phyloP scores from a whole-genome alignment of 148 eudicot genomes.

The Rhododendron mucronatum region DNA sequence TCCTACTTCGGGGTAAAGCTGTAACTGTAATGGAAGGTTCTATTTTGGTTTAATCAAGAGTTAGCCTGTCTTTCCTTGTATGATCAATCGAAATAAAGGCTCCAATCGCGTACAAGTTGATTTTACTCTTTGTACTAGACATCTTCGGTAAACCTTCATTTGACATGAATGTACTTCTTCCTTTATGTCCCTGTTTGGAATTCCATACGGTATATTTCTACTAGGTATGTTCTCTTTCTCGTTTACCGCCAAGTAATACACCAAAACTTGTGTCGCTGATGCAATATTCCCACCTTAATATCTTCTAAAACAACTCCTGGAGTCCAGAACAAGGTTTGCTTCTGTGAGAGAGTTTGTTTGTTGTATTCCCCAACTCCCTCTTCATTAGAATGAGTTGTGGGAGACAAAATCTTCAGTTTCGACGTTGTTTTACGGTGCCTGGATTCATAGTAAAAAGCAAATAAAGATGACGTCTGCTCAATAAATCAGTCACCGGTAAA shows the following conservation, averaged over 20 bases:
- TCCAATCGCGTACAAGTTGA: neutral
- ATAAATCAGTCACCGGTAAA: neutral
- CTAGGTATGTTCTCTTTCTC: neutral
- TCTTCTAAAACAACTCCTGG: neutral
- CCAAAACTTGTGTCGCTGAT: neutral
- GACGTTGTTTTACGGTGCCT: neutral
- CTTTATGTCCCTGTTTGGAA: neutral
- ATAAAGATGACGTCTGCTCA: neutral
- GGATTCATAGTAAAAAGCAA: neutral
- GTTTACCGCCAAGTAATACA: neutral
- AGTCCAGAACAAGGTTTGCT: neutral
- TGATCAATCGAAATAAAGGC: neutral
- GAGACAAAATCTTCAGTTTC: neutral
- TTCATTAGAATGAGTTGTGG: neutral
- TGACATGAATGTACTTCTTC: neutral
- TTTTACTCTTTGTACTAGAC: neutral
- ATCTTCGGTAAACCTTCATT: neutral
- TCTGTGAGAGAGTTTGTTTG: neutral
- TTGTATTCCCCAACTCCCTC: neutral
- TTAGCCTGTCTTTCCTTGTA: neutral
- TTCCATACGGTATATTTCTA: neutral
- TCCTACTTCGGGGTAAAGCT: slow-evolving; percentile 63
- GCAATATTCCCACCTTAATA: neutral
- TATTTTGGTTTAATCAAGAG: slow-evolving; percentile 34
- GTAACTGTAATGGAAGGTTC: slow-evolving; percentile 70